Base-by-base conservation (phyloP, 1,139 yeast genomes). In the Blastobotrys persicus region DNA sequence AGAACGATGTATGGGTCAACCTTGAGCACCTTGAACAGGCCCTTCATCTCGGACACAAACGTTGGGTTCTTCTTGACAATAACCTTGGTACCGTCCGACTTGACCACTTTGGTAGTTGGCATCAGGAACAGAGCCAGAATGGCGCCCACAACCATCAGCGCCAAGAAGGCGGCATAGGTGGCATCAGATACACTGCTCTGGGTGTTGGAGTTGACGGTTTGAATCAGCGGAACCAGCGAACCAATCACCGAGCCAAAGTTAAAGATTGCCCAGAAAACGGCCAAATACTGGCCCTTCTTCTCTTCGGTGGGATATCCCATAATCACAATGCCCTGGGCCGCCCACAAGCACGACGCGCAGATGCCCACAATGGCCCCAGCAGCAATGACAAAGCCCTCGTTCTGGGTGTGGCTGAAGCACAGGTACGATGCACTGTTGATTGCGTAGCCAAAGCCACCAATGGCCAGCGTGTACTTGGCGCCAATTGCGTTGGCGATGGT, bases 301-400 rank as follows among this genome's bases (percentile, higher is more conserved):
- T 68, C 63, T 64, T 80, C 85, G n/a, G 78, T 64, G 4, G 85
- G 80, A 55, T 81, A 81, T 14, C 80, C 70, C 74, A 80, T 75
- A 58, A 80, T 75, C 44, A 81, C 73, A 38, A 79, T 69, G 47
- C 83, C 83, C 60, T 80, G 84, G 26, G 82, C 83, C 33, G 81
- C 76, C 85, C 85, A 80, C 46, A 79, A 69, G 50, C 73, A 66
- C 31, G 79, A 68, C 2, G 85, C 85, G 64, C 82, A 75, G 32
- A 77, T 55, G 59, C 85, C 85, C 54, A 80, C 71, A 59, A 74
- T 74, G 6, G 83, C 85, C 46, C 84, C 83, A 6, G 83, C 75
- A 52, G 78, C 78, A 49, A 80, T 75, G 46, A 78, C 80, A 62
- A 78, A 80, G 2, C 81, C 84, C 35, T 66, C 66, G 57, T 79